Evolutionary conservation across 2,329 filamentous ascomycete genomes (phyloP), one percentile per base, ranked within the genome.

Genomic region (Calonectria pseudoturangicola): DNA sequence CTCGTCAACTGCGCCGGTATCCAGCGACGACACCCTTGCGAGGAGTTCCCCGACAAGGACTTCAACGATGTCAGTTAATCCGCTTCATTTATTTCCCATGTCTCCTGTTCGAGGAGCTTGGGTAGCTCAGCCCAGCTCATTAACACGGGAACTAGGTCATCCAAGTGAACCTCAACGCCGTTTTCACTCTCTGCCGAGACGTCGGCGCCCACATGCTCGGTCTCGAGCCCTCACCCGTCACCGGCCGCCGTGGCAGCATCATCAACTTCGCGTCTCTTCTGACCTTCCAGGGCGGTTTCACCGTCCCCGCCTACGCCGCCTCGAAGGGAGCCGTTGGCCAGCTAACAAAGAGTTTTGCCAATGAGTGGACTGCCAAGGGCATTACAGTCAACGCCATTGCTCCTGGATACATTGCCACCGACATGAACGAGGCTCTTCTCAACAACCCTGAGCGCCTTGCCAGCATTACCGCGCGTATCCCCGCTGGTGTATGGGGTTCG

Each of bases 341-440:
- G 85, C 84, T 97, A 72, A 97, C 95, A 65, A 97, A 97, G 86
- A 93, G 93, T 30, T 88, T 98, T 71, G 92, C 92, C 58, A 98
- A 98, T 82, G 94, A 97, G 85, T 98, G 95, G 95, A 91, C 92
- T 0, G 84, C 87, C n/a, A 89, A 92, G 80, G 95, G 95, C 2
- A 89, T 98, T 74, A 94, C 90, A 1, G 95, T 98, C 48, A 98
- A 98, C 83, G 94, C 93, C 9, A 94, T 98, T 81, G 95, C 95
- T 2, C 95, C 95, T 0, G 95, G 95, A 0, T 98, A 98, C 84
- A 94, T 98, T 78, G 94, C 91, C 63, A 98, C 95, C n/a, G 95
- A 98, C 73, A 98, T 98, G 96, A 98, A 98, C 83, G 89, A 89
- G 76, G 95, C 95, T 3, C 84, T 98, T 80, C 90, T 98, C 51